Evolutionary conservation across 345 rosid genomes (phyloP).

Genomic region (Syzygium jambos): DNA sequence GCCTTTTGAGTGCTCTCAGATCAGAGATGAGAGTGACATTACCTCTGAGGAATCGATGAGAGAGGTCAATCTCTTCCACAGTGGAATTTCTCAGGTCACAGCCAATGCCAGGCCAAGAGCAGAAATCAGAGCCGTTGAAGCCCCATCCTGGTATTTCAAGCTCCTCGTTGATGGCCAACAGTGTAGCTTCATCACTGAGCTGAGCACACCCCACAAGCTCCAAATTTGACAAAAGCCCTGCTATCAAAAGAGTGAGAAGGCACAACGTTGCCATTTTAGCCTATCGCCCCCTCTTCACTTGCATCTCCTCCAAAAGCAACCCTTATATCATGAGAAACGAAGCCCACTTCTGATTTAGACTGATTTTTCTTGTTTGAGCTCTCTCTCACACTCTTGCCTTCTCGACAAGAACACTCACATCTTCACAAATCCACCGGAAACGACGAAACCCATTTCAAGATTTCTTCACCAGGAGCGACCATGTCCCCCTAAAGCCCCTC

Average conservation of each 20-base stretch:
- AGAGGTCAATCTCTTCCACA: conserved; percentile 71
- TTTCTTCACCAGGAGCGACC: neutral
- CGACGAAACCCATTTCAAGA: neutral
- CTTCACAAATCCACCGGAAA: neutral
- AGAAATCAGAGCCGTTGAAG: conserved; percentile 49
- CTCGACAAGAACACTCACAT: neutral
- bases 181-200: conserved; percentile 42
- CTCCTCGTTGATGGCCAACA: conserved; percentile 62
- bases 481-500: neutral
- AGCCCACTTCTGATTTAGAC: neutral
- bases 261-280: neutral
- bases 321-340: neutral
- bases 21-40: conserved; percentile 56
- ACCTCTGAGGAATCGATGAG: conserved; percentile 76
- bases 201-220: conserved; percentile 29
- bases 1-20: conserved; percentile 57
- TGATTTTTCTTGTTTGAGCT: neutral
- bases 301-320: neutral
- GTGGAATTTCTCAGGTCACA: conserved; percentile 59
- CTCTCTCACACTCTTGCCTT: neutral
- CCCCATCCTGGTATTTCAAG: conserved; percentile 82
- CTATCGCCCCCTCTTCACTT: neutral
- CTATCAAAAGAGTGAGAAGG: neutral
- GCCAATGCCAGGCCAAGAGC: conserved; percentile 66
- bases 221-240: conserved; percentile 44